Percentiles rank a stretch among this genome's conserved stretches.
Evolutionary conservation across 2,329 filamentous ascomycete genomes (phyloP).

Genomic region (Berkeleyomyces rouxiae): DNA sequence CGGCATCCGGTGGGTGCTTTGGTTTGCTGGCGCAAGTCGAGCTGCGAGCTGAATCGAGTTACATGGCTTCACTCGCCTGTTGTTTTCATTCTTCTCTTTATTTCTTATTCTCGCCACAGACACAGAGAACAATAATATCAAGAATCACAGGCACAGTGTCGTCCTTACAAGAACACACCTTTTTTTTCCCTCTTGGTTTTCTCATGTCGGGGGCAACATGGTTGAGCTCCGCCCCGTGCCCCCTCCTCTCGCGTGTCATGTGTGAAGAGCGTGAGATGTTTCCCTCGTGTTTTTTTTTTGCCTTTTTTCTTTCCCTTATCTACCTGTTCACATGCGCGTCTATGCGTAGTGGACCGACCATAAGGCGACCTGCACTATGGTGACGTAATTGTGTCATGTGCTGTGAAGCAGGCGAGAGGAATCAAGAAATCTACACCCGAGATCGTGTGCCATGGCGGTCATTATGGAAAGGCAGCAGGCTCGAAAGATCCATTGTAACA

Average conservation of each 20-base stretch:
- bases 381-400: neutral
- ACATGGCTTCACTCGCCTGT: no score
- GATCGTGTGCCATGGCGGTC: neutral
- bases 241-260: no score
- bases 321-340: neutral
- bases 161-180: neutral
- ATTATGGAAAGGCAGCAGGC: neutral
- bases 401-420: neutral
- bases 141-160: neutral
- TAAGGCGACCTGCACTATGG: neutral
- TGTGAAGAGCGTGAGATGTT: no score
- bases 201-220: neutral
- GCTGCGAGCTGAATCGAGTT: no score
- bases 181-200: neutral
- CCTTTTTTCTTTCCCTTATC: no score
- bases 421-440: neutral
- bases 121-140: neutral
- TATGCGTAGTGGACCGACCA: neutral
- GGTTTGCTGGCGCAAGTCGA: no score
- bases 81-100: neutral
- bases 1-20: no score
- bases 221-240: neutral
- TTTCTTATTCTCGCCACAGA: neutral
- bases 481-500: no score
- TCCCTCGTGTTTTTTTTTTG: no score